phyloP scores from a whole-genome alignment of 1,284 basidiomycete species.

The Malassezia equina region DNA sequence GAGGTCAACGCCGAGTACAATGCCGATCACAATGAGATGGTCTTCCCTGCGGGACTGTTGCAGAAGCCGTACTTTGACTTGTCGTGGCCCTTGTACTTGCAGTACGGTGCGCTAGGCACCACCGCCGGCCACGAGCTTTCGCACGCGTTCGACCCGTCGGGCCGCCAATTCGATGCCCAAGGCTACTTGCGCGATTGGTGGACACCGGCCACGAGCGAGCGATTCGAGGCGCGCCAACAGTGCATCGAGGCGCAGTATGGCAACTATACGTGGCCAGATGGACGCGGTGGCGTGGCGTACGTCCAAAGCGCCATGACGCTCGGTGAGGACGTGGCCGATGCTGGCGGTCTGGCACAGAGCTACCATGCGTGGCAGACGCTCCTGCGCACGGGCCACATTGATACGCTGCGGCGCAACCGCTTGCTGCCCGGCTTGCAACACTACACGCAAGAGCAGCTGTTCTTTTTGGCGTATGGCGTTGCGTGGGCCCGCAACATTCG shows the following conservation, averaged over 20 bases:
- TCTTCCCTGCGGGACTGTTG: slow-evolving; percentile 91
- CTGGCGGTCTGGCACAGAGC: slow-evolving; percentile 48
- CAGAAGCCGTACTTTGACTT: slow-evolving; percentile 82
- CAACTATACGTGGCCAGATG: slow-evolving; percentile 69
- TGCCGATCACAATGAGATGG: slow-evolving; percentile 58
- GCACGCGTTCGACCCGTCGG: slow-evolving; percentile 88
- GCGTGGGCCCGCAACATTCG: slow-evolving; percentile 39
- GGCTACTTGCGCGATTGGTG: slow-evolving; percentile 64
- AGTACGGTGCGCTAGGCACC: slow-evolving; percentile 58
- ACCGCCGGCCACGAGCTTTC: slow-evolving; percentile 49
- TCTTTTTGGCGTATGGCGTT: slow-evolving; percentile 46
- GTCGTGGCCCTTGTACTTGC: slow-evolving; percentile 75
- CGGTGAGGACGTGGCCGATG: slow-evolving; percentile 63
- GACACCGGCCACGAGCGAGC: slow-evolving; percentile 62
- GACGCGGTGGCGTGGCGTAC: slow-evolving; percentile 67
- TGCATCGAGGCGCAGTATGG: slow-evolving; percentile 86
- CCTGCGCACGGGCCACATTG: slow-evolving; percentile 25
- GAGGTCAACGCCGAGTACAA: slow-evolving; percentile 48
- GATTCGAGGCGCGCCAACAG: slow-evolving; percentile 70
- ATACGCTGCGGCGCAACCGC: slow-evolving; percentile 31
- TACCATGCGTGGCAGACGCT: slow-evolving; percentile 47
- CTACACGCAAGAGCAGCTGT: slow-evolving; percentile 48
- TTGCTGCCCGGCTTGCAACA: slow-evolving; percentile 43
- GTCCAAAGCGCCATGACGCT: slow-evolving; percentile 64
- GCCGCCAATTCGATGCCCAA: slow-evolving; percentile 57